These are phyloP conservation scores for Chalciporus chontae DNA, from an alignment of 768 basidiomycete genomes.

Conservation along the genomic window DNA sequence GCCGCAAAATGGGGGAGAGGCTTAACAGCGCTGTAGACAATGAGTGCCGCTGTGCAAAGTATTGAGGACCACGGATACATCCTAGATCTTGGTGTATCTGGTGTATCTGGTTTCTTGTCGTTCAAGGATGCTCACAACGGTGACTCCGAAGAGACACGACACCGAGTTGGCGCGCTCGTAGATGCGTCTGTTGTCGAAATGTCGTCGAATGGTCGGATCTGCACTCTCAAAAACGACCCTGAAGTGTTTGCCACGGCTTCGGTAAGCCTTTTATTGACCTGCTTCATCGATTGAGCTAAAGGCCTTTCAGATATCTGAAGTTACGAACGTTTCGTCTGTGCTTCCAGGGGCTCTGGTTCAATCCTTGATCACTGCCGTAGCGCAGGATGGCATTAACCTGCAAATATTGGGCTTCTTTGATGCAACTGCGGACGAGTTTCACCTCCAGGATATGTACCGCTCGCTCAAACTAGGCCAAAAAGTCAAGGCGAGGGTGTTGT, in stretches of 20 bases:
- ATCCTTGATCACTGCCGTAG: slow-evolving; percentile 73
- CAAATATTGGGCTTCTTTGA: slow-evolving; percentile 91
- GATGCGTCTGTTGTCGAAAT: slow-evolving; percentile 63
- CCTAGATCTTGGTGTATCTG: slow-evolving; percentile 77
- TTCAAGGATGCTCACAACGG: slow-evolving; percentile 64
- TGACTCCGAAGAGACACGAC: slow-evolving; percentile 26
- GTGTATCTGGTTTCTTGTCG: slow-evolving; percentile 79
- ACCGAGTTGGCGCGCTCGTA: slow-evolving; percentile 66
- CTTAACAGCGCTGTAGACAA: slow-evolving; percentile 43
- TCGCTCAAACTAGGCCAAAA: slow-evolving; percentile 64
- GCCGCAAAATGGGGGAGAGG: background rate
- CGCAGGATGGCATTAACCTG: slow-evolving; percentile 73
- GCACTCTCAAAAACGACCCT: slow-evolving; percentile 60
- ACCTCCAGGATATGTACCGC: slow-evolving; percentile 49
- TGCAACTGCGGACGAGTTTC: slow-evolving; percentile 82
- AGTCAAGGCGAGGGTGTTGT: slow-evolving; percentile 81
- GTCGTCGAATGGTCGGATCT: slow-evolving; percentile 75
- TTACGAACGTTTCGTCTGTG: slow-evolving; percentile 73
- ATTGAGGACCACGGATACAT: slow-evolving; percentile 95
- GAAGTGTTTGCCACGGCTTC: slow-evolving; percentile 46
- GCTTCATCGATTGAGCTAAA: slow-evolving; percentile 3
- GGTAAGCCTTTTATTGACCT: slow-evolving; percentile 38
- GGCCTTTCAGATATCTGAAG: slow-evolving; percentile 60
- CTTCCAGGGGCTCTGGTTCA: slow-evolving; percentile 85
- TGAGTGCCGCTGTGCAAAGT: slow-evolving; percentile 75